phyloP scores from a whole-genome alignment of 2,329 filamentous ascomycete genomes.

The Huntiella decipiens region DNA sequence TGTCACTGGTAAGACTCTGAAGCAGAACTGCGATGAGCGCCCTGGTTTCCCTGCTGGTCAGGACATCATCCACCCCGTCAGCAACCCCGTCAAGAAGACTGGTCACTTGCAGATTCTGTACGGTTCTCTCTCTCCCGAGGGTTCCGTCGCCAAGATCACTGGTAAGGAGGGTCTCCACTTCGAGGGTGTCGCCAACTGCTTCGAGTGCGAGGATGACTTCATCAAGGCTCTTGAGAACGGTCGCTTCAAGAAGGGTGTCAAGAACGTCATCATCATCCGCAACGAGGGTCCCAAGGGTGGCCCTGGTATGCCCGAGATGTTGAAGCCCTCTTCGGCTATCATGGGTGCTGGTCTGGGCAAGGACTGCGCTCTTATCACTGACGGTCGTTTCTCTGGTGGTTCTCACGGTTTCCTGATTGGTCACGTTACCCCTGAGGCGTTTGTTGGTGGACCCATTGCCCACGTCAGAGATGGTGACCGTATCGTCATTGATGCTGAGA shows the following conservation, averaged over 20 bases:
- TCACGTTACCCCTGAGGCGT: constrained; percentile 80
- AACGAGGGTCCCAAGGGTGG: constrained; percentile 91
- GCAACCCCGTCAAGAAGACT: constrained; percentile 54
- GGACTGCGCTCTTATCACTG: constrained; percentile 80
- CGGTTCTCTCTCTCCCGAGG: constrained; percentile 74
- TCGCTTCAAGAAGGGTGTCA: constrained; percentile 31
- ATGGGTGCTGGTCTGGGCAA: constrained; percentile 69
- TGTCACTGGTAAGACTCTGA: constrained; percentile 67
- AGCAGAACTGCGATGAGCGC: constrained; percentile 60
- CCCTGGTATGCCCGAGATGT: constrained; percentile 89
- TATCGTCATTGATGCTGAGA: constrained; percentile 67
- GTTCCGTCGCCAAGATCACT: constrained; percentile 89
- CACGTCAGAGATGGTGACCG: constrained; percentile 62
- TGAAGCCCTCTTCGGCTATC: constrained; percentile 72
- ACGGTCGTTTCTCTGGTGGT: constrained; percentile 76
- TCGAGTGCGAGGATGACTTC: constrained; percentile 68
- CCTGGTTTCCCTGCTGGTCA: constrained; percentile 63
- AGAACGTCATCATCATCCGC: constrained; percentile 78
- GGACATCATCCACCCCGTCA: constrained; percentile 61
- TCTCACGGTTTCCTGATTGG: constrained; percentile 87
- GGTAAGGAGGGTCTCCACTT: constrained; percentile 82
- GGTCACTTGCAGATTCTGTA: constrained; percentile 78
- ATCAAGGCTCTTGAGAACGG: constrained; percentile 57
- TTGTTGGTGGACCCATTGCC: constrained; percentile 72
- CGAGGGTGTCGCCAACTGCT: constrained; percentile 62